Percentiles rank a stretch among this genome's conserved stretches.
Conservation (phyloP, 306 rosid species). For the Pueraria montana region DNA sequence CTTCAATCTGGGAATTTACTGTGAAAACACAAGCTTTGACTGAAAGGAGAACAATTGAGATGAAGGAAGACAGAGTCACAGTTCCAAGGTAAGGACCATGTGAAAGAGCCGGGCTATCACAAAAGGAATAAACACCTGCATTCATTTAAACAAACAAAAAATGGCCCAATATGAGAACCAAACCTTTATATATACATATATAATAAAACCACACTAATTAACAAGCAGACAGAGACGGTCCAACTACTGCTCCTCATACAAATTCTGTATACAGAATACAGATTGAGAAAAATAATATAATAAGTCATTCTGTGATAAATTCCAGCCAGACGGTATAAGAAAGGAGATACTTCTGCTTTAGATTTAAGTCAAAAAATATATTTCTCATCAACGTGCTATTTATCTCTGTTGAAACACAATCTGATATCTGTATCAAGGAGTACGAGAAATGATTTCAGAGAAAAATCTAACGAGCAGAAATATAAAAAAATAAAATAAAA, state of each 20-base stretch:
- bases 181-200: not conserved
- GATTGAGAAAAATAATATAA: not conserved
- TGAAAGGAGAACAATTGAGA: conserved; percentile 83
- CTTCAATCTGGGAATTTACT: conserved; percentile 89
- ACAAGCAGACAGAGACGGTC: conserved; percentile 5
- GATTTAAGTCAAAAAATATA: not conserved
- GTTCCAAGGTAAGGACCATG: conserved; percentile 99
- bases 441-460: conserved; percentile 21
- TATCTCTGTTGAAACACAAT: not conserved
- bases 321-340: not conserved
- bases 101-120: conserved; percentile 91
- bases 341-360: conserved; percentile 13
- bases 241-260: conserved; percentile 4
- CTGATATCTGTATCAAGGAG: not conserved
- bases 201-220: conserved; percentile 19
- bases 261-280: conserved; percentile 12
- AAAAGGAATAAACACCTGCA: conserved; percentile 92
- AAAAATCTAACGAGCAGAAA: not conserved
- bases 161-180: conserved; percentile 26
- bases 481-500: not conserved
- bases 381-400: not conserved
- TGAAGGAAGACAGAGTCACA: conserved; percentile 79
- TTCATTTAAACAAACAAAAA: conserved; percentile 36
- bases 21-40: conserved; percentile 89
- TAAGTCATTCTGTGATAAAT: not conserved